Evolutionary conservation across 768 basidiomycete species (phyloP).

Genomic region (Podaxis rugospora): DNA sequence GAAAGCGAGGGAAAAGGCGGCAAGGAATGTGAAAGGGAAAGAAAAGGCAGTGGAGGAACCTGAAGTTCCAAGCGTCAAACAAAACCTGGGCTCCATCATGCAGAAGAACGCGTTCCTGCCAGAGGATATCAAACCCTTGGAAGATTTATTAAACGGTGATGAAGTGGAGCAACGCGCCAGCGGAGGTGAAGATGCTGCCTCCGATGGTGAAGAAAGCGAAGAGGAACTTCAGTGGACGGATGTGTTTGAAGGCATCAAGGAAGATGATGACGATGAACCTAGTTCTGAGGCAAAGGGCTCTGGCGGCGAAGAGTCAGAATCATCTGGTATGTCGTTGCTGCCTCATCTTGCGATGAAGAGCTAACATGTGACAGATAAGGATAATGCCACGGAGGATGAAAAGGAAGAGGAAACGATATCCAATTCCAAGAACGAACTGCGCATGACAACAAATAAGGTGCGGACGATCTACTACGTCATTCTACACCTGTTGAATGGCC

Average conservation of each 20-base stretch:
- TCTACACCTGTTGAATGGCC: constrained; percentile 4
- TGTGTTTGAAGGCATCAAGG: constrained; percentile 63
- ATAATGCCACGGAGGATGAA: constrained; percentile 17
- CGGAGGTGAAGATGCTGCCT: constrained; percentile 30
- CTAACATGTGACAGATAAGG: background rate
- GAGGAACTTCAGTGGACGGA: constrained; percentile 79
- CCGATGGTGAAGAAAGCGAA: constrained; percentile 32
- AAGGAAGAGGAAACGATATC: constrained; percentile 27
- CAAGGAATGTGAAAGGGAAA: constrained; percentile 50
- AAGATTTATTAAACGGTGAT: constrained; percentile 44
- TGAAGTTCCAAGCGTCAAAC: constrained; percentile 64
- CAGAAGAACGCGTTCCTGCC: constrained; percentile 85
- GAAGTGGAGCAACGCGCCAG: constrained; percentile 35
- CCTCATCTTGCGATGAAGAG: background rate
- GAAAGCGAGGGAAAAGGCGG: constrained; percentile 48
- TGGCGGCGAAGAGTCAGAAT: constrained; percentile 26
- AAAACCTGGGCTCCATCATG: constrained; percentile 82
- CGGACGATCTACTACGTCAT: constrained; percentile 7
- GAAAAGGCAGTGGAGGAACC: constrained; percentile 38
- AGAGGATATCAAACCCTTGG: constrained; percentile 74
- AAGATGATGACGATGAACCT: constrained; percentile 15
- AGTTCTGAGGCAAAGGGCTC: background rate
- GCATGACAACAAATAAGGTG: constrained; percentile 95
- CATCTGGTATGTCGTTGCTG: constrained; percentile 14
- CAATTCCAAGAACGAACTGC: constrained; percentile 49